Evolutionary conservation across 1,284 basidiomycete species (phyloP).

Genomic region (Entoloma clypeatum): DNA sequence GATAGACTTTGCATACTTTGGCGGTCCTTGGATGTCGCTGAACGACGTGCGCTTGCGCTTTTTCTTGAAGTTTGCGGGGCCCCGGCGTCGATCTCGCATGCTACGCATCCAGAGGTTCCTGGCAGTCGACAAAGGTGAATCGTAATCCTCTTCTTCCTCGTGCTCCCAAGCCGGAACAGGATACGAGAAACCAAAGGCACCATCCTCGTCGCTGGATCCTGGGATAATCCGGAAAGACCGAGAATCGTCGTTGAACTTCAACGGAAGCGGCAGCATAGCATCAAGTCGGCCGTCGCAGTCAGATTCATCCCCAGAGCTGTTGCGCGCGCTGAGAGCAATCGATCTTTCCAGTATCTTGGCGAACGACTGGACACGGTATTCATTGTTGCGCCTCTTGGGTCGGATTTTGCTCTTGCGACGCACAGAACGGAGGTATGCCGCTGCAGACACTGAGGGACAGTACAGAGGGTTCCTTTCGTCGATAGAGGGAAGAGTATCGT

Average conservation of each 20-base stretch:
- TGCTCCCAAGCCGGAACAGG: slow-evolving; percentile 22
- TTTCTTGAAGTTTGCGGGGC: too few species aligned
- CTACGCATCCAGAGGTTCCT: too few species aligned
- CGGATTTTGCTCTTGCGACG: slow-evolving; percentile 24
- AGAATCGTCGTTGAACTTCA: too few species aligned
- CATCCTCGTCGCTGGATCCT: slow-evolving; percentile 15
- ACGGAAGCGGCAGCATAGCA: too few species aligned
- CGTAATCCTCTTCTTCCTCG: slow-evolving; percentile 2
- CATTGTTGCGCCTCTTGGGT: slow-evolving; percentile 12
- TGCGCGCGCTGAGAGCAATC: slow-evolving; percentile 11
- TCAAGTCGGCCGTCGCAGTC: too few species aligned
- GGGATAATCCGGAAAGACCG: slow-evolving; percentile 4
- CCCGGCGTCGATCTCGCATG: too few species aligned
- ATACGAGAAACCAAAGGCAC: slow-evolving; percentile 10
- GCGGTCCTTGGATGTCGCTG: slow-evolving; percentile 39
- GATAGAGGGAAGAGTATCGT: slow-evolving; percentile 23
- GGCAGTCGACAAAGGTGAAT: not conserved
- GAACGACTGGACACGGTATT: slow-evolving; percentile 11
- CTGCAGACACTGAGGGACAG: slow-evolving; percentile 41
- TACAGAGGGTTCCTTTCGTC: slow-evolving; percentile 41
- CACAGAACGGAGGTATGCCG: slow-evolving; percentile 36
- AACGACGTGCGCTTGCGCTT: slow-evolving; percentile 33
- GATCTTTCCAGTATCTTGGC: slow-evolving; percentile 13
- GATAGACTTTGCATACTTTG: slow-evolving; percentile 37
- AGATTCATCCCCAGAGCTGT: too few species aligned